phyloP scores from a whole-genome alignment of 768 basidiomycete genomes.

The Xanthoconium stramineum region DNA sequence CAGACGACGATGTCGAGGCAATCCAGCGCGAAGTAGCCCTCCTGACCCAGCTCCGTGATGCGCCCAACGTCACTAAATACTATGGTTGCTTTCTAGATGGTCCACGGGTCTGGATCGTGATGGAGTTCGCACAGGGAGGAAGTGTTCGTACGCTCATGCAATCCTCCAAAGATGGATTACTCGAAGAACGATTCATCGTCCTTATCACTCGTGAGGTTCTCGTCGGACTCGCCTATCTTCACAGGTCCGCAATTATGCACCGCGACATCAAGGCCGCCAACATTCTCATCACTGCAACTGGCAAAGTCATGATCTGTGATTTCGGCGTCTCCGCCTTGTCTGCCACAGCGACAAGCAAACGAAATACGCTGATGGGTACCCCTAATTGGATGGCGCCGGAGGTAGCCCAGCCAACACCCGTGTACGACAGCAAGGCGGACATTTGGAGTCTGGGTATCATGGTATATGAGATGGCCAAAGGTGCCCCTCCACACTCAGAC shows the following conservation, averaged over 20 bases:
- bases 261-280: conserved; percentile 98
- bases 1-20: conserved; percentile 94
- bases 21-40: conserved; percentile 96
- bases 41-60: conserved; percentile 83
- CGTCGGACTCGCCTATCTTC: conserved; percentile 81
- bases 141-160: conserved; percentile 94
- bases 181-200: conserved; percentile 89
- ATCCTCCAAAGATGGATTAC: conserved; percentile 63
- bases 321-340: conserved; percentile 97
- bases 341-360: conserved; percentile 79
- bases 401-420: conserved; percentile 83
- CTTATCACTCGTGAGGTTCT: conserved; percentile 90
- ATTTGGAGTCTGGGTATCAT: conserved; percentile 98
- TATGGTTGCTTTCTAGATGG: conserved; percentile 96
- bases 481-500: conserved; percentile 91
- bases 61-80: conserved; percentile 90
- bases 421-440: conserved; percentile 96
- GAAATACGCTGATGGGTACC: conserved; percentile 95
- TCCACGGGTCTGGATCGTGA: conserved; percentile 96
- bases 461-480: conserved; percentile 94
- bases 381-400: conserved; percentile 99
- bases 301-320: conserved; percentile 95
- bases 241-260: conserved; percentile 93
- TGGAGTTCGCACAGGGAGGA: conserved; percentile 96
- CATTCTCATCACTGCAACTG: conserved; percentile 81